These are phyloP conservation scores for Aristolochia contorta DNA, from an alignment of 164 flowering plant genomes.

Conservation along the genomic window DNA sequence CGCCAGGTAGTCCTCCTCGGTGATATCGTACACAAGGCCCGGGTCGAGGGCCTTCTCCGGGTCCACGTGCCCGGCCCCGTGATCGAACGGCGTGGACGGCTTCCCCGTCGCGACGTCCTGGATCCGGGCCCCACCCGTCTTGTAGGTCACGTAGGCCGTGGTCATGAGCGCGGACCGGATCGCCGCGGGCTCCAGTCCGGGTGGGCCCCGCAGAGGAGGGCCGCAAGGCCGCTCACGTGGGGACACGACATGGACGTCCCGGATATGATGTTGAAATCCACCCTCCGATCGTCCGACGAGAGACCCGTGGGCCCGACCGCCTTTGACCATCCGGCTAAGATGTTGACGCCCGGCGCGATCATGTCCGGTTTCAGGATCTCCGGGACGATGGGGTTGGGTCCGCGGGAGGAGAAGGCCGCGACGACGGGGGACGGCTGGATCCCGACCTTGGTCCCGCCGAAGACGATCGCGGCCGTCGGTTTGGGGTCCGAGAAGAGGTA, in stretches of 20 bases:
- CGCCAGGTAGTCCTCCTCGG: conserved; percentile 48
- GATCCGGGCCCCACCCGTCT: conserved; percentile 34
- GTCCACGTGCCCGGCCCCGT: conserved; percentile 79
- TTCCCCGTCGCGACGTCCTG: conserved; percentile 45
- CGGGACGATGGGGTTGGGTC: conserved; percentile 56
- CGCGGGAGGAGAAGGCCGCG: conserved; percentile 75
- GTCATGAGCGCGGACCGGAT: conserved; percentile 83
- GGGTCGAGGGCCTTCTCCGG: conserved; percentile 73
- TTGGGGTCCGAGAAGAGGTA: conserved; percentile 39
- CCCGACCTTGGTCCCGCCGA: conserved; percentile 47
- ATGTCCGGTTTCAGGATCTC: conserved; percentile 82
- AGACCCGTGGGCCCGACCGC: conserved; percentile 55
- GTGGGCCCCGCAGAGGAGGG: conserved; percentile 57
- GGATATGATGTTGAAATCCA: conserved; percentile 62
- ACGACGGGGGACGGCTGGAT: conserved; percentile 72
- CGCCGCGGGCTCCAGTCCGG: conserved; percentile 86
- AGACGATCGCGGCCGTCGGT: conserved; percentile 47
- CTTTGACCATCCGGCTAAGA: conserved; percentile 79
- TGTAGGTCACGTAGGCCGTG: conserved; percentile 53
- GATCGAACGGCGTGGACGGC: conserved; percentile 66
- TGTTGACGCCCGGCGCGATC: conserved; percentile 82
- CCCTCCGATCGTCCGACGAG: conserved; percentile 35
- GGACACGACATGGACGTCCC: conserved; percentile 97
- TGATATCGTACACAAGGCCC: conserved; percentile 72
- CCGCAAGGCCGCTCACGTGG: conserved; percentile 72